phyloP scores from a whole-genome alignment of 805 yeast species.

The Kuraishia hungarica region DNA sequence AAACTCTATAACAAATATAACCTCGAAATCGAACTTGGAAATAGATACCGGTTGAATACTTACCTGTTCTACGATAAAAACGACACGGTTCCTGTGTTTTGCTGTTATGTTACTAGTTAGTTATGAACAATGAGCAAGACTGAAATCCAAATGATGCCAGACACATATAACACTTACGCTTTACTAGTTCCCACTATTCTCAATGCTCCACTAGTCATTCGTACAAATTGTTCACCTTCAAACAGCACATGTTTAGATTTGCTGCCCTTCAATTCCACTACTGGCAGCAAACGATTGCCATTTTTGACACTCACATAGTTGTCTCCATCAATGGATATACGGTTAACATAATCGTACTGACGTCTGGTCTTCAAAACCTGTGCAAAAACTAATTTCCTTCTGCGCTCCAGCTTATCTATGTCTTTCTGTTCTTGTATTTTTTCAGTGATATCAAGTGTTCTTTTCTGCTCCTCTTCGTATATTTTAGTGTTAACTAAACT shows the following conservation, averaged over 20 bases:
- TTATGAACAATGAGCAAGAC: slow-evolving; percentile 12
- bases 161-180: slow-evolving; percentile 3
- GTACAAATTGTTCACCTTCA: slow-evolving; percentile 4
- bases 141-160: not conserved
- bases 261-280: slow-evolving; percentile 15
- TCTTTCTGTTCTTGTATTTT: slow-evolving; percentile 12
- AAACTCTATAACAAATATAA: not conserved
- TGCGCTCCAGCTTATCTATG: slow-evolving; percentile 7
- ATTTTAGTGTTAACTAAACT: slow-evolving; percentile 28
- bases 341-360: slow-evolving; percentile 35
- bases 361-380: slow-evolving; percentile 21
- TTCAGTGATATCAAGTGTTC: slow-evolving; percentile 12
- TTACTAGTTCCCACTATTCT: not conserved
- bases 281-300: slow-evolving; percentile 32
- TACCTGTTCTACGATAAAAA: slow-evolving; percentile 11
- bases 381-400: slow-evolving; percentile 10
- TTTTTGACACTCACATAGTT: slow-evolving; percentile 31
- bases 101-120: slow-evolving; percentile 8
- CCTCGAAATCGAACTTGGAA: not conserved
- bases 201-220: not conserved
- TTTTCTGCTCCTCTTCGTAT: slow-evolving; percentile 23
- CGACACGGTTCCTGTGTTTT: slow-evolving; percentile 17
- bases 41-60: not conserved
- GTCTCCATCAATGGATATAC: slow-evolving; percentile 31
- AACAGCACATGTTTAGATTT: slow-evolving; percentile 3